A percentile compares a stretch with the other conserved stretches of the same genome.
Evolutionary conservation across 345 rosid genomes (phyloP).

Genomic region (Hirschfeldia incana): DNA sequence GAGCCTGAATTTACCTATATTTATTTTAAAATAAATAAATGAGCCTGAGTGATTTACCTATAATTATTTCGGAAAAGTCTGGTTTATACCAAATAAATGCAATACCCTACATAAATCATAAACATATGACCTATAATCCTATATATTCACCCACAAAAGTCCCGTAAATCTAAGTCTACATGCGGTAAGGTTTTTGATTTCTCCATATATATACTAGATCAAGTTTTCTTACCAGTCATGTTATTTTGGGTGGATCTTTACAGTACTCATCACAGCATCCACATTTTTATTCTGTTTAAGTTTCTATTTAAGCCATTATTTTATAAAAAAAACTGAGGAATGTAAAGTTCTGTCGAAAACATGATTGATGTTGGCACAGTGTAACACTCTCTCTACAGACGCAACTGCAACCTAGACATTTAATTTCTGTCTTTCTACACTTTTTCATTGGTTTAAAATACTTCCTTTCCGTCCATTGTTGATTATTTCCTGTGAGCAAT

Average conservation of each 20-base stretch:
- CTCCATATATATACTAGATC: neutral
- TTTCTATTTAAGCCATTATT: neutral
- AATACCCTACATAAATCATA: neutral
- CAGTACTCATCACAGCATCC: neutral
- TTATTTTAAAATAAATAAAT: neutral
- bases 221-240: neutral
- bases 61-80: neutral
- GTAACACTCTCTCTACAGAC: neutral
- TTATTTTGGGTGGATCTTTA: neutral
- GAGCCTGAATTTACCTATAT: neutral
- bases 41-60: neutral
- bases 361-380: neutral
- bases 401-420: neutral
- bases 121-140: neutral
- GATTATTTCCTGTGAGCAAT: slow-evolving; percentile 10
- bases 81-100: neutral
- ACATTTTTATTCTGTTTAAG: neutral
- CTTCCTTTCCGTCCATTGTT: neutral
- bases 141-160: neutral
- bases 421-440: slow-evolving; percentile 1
- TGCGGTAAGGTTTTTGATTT: neutral
- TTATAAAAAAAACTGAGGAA: neutral
- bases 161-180: neutral
- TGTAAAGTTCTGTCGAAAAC: neutral
- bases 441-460: neutral